A percentile compares a stretch with the other conserved stretches of the same genome.
Evolutionary conservation across 352 stramenopile genomes (phyloP).

Genomic region (Phytophthora sansomeana): DNA sequence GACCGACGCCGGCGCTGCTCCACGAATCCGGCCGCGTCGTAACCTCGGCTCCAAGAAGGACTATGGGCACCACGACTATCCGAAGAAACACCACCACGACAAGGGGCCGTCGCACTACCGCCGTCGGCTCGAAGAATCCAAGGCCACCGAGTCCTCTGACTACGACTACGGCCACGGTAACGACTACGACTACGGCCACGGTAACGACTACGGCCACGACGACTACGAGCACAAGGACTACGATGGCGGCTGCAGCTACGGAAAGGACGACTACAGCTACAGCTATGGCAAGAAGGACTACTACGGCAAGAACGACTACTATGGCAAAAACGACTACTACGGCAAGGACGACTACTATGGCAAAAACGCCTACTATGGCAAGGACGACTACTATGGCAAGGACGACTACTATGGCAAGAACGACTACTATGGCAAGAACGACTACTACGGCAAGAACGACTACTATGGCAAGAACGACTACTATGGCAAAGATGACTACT

Average conservation of each 20-base stretch:
- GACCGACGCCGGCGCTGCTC: conserved; percentile 5
- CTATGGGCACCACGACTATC: conserved; percentile 20
- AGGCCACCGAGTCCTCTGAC: conserved; percentile 26
- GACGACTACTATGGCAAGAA: too few relatives aligned
- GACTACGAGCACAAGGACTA: too few relatives aligned
- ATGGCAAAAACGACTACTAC: too few relatives aligned
- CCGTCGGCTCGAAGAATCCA: conserved; percentile 30
- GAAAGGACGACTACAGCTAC: conserved; percentile 4
- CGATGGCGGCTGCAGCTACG: too few relatives aligned
- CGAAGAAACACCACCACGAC: conserved; percentile 14
- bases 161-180: conserved; percentile 18
- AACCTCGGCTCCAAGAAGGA: conserved; percentile 21
- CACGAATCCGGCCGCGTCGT: conserved; percentile 14
- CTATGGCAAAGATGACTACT: conserved; percentile 1
- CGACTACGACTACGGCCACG: not conserved
- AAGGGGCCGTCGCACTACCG: conserved; percentile 35
- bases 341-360: too few relatives aligned
- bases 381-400: too few relatives aligned
- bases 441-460: too few relatives aligned
- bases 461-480: too few relatives aligned
- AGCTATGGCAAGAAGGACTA: too few relatives aligned
- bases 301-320: too few relatives aligned
- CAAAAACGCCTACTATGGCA: too few relatives aligned
- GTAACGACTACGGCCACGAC: conserved; percentile 11
- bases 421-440: too few relatives aligned